Conservation (phyloP, 2,329 filamentous ascomycete species). For the Aspergillus intermedius region DNA sequence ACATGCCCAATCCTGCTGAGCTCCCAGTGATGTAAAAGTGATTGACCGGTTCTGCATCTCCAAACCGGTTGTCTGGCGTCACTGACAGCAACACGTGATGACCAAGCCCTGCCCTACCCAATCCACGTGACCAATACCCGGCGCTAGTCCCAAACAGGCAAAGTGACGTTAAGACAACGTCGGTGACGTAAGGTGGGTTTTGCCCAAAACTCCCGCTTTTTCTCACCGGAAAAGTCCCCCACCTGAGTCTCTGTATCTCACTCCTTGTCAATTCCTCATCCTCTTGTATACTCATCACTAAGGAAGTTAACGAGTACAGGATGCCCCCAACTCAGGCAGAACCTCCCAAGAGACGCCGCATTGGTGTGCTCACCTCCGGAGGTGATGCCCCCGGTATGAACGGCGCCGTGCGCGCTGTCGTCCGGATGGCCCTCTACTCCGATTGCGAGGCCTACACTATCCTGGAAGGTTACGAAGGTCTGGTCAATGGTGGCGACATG, state of each 20-base stretch:
- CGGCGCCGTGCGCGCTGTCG: slow-evolving; percentile 78
- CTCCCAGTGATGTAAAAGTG: too few species aligned
- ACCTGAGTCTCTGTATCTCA: slow-evolving; percentile 2
- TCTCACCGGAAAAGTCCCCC: slow-evolving; percentile 31
- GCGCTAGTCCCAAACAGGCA: slow-evolving; percentile 1
- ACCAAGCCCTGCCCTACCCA: neutral
- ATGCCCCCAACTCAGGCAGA: slow-evolving; percentile 14
- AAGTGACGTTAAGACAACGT: neutral
- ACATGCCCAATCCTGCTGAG: too few species aligned
- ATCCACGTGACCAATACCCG: slow-evolving; percentile 5
- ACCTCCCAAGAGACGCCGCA: slow-evolving; percentile 52
- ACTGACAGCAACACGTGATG: neutral
- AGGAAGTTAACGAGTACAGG: slow-evolving; percentile 1
- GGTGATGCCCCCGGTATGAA: slow-evolving; percentile 96
- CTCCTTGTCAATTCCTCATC: neutral
- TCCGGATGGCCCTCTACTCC: slow-evolving; percentile 83
- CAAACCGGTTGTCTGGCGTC: neutral
- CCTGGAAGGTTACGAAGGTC: slow-evolving; percentile 92
- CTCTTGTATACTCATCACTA: neutral
- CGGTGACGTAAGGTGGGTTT: slow-evolving; percentile 15
- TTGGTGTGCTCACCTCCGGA: slow-evolving; percentile 90
- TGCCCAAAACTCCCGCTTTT: slow-evolving; percentile 22
- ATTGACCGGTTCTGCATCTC: neutral
- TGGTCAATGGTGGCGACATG: slow-evolving; percentile 81
- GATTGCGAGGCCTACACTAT: slow-evolving; percentile 73